These are phyloP conservation scores for Epithemia pelagica DNA, from an alignment of 108 stramenopile species.

Conservation along the genomic window DNA sequence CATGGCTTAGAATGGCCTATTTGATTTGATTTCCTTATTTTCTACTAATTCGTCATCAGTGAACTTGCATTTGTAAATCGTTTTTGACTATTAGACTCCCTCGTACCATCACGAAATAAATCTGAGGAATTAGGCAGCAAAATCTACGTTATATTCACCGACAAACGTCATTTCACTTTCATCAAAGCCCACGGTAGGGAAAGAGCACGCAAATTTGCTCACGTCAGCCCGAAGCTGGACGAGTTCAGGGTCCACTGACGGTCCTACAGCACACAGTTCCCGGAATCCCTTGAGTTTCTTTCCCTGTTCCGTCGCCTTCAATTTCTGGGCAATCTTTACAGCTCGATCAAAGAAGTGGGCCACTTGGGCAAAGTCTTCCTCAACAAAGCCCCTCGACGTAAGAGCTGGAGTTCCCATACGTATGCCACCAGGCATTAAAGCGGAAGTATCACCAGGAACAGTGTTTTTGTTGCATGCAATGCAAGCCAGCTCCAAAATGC, in stretches of 20 bases:
- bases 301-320: slow-evolving; percentile 77
- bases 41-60: too few species aligned
- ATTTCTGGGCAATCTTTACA: slow-evolving; percentile 81
- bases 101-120: too few species aligned
- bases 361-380: slow-evolving; percentile 96
- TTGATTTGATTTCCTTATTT: too few species aligned
- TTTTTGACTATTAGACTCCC: too few species aligned
- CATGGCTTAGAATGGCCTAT: too few species aligned
- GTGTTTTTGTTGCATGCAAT: slow-evolving; percentile 97
- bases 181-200: slow-evolving; percentile 96
- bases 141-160: slow-evolving; percentile 84
- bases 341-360: slow-evolving; percentile 95
- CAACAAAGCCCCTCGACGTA: slow-evolving; percentile 94
- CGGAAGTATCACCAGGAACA: slow-evolving; percentile 92
- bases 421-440: slow-evolving; percentile 95
- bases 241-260: slow-evolving; percentile 81
- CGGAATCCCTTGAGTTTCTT: slow-evolving; percentile 88
- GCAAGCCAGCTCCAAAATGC: slow-evolving; percentile 92
- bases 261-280: slow-evolving; percentile 90
- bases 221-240: slow-evolving; percentile 87
- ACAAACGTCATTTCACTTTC: slow-evolving; percentile 79
- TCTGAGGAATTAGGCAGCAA: slow-evolving; percentile 68
- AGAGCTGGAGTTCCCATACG: slow-evolving; percentile 99
- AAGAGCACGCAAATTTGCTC: slow-evolving; percentile 81
- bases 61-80: too few species aligned